These are phyloP conservation scores for Datura wrightii DNA, from an alignment of 257 asterid genomes.

Conservation along the genomic window DNA sequence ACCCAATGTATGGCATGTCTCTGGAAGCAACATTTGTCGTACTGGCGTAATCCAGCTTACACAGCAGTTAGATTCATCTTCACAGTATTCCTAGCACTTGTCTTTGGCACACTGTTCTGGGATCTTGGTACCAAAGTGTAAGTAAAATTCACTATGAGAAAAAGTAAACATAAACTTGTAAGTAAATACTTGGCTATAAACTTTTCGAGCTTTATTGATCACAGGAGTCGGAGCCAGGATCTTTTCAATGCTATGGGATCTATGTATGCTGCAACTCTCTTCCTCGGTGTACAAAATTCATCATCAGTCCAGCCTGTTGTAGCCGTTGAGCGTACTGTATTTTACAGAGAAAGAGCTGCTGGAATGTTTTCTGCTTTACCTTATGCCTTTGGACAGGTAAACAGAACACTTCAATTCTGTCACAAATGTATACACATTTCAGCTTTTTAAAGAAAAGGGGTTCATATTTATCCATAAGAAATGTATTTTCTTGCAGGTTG, in stretches of 20 bases:
- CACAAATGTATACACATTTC: not conserved
- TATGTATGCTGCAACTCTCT: slow-evolving; percentile 34
- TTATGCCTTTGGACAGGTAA: slow-evolving; percentile 60
- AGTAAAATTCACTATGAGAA: not conserved
- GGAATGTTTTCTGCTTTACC: slow-evolving; percentile 69
- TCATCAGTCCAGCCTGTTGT: slow-evolving; percentile 52
- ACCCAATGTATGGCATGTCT: slow-evolving; percentile 60
- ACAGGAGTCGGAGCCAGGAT: slow-evolving; percentile 6
- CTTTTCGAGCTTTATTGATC: slow-evolving; percentile 44
- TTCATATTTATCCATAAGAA: not conserved
- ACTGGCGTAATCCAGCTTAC: slow-evolving; percentile 63
- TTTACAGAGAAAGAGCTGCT: slow-evolving; percentile 63
- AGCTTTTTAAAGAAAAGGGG: not conserved
- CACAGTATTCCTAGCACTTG: slow-evolving; percentile 48
- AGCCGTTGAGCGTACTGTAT: slow-evolving; percentile 53
- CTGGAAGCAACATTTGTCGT: slow-evolving; percentile 63
- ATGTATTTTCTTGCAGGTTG: slow-evolving; percentile 36
- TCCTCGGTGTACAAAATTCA: slow-evolving; percentile 32
- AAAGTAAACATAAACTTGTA: not conserved
- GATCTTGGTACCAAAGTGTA: slow-evolving; percentile 61
- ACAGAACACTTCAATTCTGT: slow-evolving; percentile 42
- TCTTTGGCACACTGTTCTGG: slow-evolving; percentile 65
- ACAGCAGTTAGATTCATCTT: slow-evolving; percentile 55
- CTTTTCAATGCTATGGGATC: slow-evolving; percentile 35
- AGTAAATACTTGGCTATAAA: not conserved